phyloP scores from a whole-genome alignment of 1,284 basidiomycete species.

The Amylostereum areolatum region DNA sequence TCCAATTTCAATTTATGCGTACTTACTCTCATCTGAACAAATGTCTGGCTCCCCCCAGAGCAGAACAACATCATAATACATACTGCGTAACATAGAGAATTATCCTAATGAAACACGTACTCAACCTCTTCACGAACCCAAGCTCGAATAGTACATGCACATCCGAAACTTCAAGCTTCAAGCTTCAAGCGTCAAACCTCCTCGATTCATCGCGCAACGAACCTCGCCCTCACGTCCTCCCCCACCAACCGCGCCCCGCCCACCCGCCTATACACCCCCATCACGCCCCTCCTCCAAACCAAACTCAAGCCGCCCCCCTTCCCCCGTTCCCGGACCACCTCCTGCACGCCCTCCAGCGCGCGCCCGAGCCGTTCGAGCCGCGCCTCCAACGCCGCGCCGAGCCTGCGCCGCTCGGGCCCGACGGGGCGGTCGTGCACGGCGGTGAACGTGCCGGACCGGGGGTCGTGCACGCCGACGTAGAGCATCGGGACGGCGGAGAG shows the following conservation, averaged over 20 bases:
- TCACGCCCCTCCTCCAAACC: neutral
- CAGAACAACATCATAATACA: too few species aligned
- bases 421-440: neutral
- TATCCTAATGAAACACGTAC: too few species aligned
- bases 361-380: neutral
- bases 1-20: too few species aligned
- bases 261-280: neutral
- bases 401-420: neutral
- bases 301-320: neutral
- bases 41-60: too few species aligned
- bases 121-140: too few species aligned
- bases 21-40: too few species aligned
- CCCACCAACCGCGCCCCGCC: neutral
- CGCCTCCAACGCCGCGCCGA: neutral
- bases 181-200: neutral
- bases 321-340: neutral
- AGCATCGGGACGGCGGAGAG: constrained; percentile 33
- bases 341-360: neutral
- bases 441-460: constrained; percentile 21
- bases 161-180: too few species aligned
- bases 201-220: neutral
- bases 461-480: constrained; percentile 28
- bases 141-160: too few species aligned
- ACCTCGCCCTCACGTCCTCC: neutral
- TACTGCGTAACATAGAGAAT: too few species aligned